Conservation (phyloP, 169 alveolate species). For the Plasmodium knowlesi region DNA sequence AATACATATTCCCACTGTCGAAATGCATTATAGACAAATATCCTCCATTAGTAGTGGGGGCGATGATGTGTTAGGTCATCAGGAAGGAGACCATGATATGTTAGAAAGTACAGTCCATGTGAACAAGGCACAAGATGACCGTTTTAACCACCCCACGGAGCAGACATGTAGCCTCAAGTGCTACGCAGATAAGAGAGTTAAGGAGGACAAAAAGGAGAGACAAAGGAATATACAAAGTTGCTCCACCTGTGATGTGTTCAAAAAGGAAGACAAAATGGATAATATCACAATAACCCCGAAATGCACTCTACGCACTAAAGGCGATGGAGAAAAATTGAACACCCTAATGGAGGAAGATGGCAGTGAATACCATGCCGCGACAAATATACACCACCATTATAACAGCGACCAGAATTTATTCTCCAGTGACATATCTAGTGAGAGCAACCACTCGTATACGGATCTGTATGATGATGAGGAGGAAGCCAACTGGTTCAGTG, state of each 20-base stretch:
- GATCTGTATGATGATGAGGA: slow-evolving; percentile 33
- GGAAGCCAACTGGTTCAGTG: slow-evolving; percentile 6
- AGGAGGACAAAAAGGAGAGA: not conserved
- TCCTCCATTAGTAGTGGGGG: not conserved
- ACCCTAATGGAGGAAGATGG: not conserved
- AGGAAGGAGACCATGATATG: not conserved
- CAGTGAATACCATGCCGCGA: not conserved
- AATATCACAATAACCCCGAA: not conserved
- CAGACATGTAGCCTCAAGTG: not conserved
- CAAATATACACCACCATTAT: not conserved
- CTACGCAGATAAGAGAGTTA: not conserved
- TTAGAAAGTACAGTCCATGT: not conserved
- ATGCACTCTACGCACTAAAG: not conserved
- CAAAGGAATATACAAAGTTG: slow-evolving; percentile 6
- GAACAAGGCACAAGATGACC: not conserved
- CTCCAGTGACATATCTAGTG: slow-evolving; percentile 36
- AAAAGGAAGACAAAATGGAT: not conserved
- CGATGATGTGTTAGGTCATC: not conserved
- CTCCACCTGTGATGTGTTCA: slow-evolving; percentile 16
- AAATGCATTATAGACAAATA: not conserved
- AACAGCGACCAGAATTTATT: slow-evolving; percentile 7
- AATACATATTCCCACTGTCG: not conserved
- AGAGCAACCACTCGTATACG: slow-evolving; percentile 33
- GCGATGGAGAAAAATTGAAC: not conserved
- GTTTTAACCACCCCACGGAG: not conserved